Conservation (phyloP, 208 protist species). For the Trypanosomatidae sp. region DNA sequence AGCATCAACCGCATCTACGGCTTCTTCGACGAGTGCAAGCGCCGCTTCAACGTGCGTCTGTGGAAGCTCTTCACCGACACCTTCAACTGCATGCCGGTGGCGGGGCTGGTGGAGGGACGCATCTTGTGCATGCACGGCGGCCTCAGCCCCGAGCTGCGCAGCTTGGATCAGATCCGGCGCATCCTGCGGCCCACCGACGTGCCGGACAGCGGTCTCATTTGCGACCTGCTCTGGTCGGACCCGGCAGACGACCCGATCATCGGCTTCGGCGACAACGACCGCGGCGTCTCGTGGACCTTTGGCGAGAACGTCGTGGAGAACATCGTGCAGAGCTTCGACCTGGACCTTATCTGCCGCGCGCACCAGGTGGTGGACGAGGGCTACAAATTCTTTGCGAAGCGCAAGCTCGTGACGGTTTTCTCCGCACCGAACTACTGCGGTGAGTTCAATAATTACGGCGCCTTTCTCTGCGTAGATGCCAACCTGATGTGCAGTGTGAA, state of each 20-base stretch:
- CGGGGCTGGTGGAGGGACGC: constrained; percentile 61
- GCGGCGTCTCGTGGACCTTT: constrained; percentile 84
- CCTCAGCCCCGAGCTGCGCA: constrained; percentile 67
- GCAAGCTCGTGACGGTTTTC: constrained; percentile 72
- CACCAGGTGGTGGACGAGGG: constrained; percentile 95
- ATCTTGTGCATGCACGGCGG: constrained; percentile 88
- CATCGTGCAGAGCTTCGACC: constrained; percentile 95
- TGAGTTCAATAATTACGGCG: constrained; percentile 74
- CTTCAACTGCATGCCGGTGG: constrained; percentile 88
- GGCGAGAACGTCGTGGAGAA: constrained; percentile 67
- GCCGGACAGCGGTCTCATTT: constrained; percentile 89
- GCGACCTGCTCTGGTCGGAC: constrained; percentile 99
- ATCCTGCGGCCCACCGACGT: constrained; percentile 57
- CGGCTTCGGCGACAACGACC: constrained; percentile 60
- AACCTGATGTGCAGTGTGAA: constrained; percentile 78
- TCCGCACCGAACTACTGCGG: constrained; percentile 89
- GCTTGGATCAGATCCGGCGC: constrained; percentile 44
- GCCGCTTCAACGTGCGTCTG: no score
- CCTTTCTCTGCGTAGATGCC: constrained; percentile 82
- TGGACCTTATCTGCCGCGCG: constrained; percentile 98
- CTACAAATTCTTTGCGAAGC: constrained; percentile 70
- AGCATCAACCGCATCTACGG: constrained; percentile 87
- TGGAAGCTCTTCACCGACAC: constrained; percentile 88
- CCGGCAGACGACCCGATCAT: constrained; percentile 90
- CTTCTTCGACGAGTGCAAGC: constrained; percentile 93